Base-by-base conservation (phyloP, 176 grass and related monocot genomes). In the Tillandsia leiboldiana region DNA sequence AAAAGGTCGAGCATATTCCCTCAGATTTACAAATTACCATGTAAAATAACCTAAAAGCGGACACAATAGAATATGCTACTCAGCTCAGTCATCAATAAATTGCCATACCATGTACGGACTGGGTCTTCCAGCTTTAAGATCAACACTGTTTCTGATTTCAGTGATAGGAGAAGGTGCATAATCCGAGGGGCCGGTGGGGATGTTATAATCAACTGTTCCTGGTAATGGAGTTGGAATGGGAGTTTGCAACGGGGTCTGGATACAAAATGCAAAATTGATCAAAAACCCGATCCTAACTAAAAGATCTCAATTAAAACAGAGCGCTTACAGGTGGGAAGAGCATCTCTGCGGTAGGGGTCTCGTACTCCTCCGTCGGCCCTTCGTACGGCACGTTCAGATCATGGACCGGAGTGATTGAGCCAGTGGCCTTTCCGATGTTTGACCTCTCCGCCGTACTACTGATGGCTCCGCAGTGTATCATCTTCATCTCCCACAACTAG, bases 401-500 rank as follows among this genome's bases (percentile, higher is more conserved):
- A 69, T 99, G 94, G 24, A 99, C 72, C 0, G 94, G 77, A 18
- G 87, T 82, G 1, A 74, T 77, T 28, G 82, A 26, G 15, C 73
- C 86, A 0, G 76, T 12, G 24, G 33, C 28, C 7, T 72, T 71
- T 3, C 57, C 70, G 13, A 49, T 26, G 2, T 76, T 62, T 12
- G 80, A 67, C 48, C 89, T 72, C 65, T 93, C 94, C 48, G 90
- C 86, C 75, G 26, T 81, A 23, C 80, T 77, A 9, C 75, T 73
- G 74, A 99, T 99, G 78, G 87, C 94, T 26, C 94, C 89, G n/a
- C 84, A 89, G 65, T 99, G 94, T 50, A 90, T 52, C 94, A 99
- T 99, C 90, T 92, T 99, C 94, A 90, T 80, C 87, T 99, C 94
- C 94, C 89, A 99, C 47, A 99, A 75, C 94, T 97, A 53, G 73